A percentile compares a stretch with the other conserved stretches of the same genome.
phyloP scores from a whole-genome alignment of 352 stramenopile species.

The Lagenidium sp. region DNA sequence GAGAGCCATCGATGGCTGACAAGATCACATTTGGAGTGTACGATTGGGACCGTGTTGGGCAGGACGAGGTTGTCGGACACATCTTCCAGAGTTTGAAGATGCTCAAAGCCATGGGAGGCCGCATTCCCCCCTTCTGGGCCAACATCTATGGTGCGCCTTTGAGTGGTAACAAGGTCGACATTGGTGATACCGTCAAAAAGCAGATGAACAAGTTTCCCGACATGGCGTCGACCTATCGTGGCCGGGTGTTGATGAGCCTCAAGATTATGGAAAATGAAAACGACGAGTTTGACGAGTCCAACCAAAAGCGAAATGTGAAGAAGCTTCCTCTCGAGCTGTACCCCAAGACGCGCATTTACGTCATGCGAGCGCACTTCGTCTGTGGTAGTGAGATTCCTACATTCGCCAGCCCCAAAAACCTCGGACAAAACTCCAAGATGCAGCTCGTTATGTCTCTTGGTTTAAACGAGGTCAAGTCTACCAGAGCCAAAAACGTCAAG shows the following conservation, averaged over 20 bases:
- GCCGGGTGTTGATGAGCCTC: constrained; percentile 70
- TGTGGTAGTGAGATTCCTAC: constrained; percentile 67
- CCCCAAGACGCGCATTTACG: constrained; percentile 49
- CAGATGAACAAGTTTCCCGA: constrained; percentile 85
- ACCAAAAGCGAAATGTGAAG: constrained; percentile 81
- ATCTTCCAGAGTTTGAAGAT: constrained; percentile 66
- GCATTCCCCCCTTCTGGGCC: constrained; percentile 53
- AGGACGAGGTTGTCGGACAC: constrained; percentile 63
- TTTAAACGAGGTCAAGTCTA: constrained; percentile 49
- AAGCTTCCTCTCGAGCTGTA: constrained; percentile 50
- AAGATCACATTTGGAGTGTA: constrained; percentile 61
- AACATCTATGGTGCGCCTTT: constrained; percentile 77
- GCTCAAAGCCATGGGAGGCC: constrained; percentile 49
- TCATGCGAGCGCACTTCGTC: constrained; percentile 65
- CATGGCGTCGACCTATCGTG: constrained; percentile 75
- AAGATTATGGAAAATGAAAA: constrained; percentile 61
- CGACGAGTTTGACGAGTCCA: constrained; percentile 65
- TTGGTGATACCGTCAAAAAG: constrained; percentile 45
- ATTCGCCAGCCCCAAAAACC: constrained; percentile 57
- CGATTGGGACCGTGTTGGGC: constrained; percentile 74
- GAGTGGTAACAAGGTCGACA: constrained; percentile 37
- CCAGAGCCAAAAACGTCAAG: constrained; percentile 57
- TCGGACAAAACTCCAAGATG: constrained; percentile 74
- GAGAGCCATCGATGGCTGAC: constrained; percentile 70
- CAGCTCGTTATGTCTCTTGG: constrained; percentile 60